These are phyloP conservation scores for Microcera coccophila DNA, from an alignment of 2,329 filamentous ascomycete species.

Conservation along the genomic window DNA sequence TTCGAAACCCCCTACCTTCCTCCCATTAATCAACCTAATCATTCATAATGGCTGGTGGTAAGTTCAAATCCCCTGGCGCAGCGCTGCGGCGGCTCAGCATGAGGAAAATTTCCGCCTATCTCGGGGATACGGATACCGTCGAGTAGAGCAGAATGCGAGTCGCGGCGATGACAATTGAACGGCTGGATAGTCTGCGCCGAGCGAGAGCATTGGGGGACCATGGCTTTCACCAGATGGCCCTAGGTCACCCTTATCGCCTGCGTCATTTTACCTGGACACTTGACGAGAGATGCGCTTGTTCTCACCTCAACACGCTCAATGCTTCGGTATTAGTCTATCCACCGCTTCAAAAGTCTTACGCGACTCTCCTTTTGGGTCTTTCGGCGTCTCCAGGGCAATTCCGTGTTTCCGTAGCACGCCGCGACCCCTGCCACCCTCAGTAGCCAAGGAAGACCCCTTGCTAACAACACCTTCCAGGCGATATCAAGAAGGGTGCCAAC, in stretches of 20 bases:
- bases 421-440: not conserved
- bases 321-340: constrained; percentile 1
- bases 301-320: not conserved
- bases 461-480: constrained; percentile 57
- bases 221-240: too few relatives aligned
- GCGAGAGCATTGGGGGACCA: not conserved
- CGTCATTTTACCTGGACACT: constrained; percentile 32
- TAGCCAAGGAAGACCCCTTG: not conserved
- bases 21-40: constrained; percentile 18
- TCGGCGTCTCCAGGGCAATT: not conserved
- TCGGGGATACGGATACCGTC: constrained; percentile 12
- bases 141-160: constrained; percentile 15
- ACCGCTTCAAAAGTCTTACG: constrained; percentile 5
- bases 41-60: constrained; percentile 45
- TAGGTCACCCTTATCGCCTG: constrained; percentile 21
- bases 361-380: constrained; percentile 3
- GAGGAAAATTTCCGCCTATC: not conserved
- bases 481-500: constrained; percentile 92
- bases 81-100: constrained; percentile 8
- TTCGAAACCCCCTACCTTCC: constrained; percentile 11
- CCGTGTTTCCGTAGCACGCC: not conserved
- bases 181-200: constrained; percentile 7
- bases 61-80: constrained; percentile 27
- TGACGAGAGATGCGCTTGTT: not conserved
- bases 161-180: not conserved